Percentiles rank a stretch among this genome's conserved stretches.
These are phyloP conservation scores for Inga leiocalycina DNA, from an alignment of 306 rosid genomes.

Conservation along the genomic window DNA sequence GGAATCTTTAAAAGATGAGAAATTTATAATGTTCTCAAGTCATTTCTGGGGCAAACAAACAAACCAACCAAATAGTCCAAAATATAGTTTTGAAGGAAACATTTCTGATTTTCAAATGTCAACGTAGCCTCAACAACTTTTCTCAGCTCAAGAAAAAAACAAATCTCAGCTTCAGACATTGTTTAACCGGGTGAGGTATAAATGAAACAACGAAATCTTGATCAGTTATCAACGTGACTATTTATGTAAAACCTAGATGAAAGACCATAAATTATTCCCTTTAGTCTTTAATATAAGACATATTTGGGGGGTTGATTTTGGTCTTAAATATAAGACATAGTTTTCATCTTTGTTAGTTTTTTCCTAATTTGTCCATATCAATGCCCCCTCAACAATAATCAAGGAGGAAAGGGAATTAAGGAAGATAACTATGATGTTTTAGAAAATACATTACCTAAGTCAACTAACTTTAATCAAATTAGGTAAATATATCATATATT, in stretches of 20 bases:
- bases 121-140: neutral
- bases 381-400: no score
- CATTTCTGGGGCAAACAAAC: neutral
- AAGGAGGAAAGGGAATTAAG: no score
- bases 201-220: neutral
- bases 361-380: no score
- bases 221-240: neutral
- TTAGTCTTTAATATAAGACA: no score
- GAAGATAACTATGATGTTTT: no score
- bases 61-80: neutral
- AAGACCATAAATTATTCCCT: neutral
- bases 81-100: neutral
- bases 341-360: no score
- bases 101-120: neutral
- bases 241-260: neutral
- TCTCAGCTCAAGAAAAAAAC: neutral
- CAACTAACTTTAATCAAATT: no score
- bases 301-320: no score
- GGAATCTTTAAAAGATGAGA: neutral
- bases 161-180: neutral
- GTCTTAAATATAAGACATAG: no score
- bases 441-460: no score
- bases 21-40: neutral
- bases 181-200: neutral
- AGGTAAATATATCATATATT: no score